A percentile compares a stretch with the other conserved stretches of the same genome.
phyloP scores from a whole-genome alignment of 805 yeast genomes.

The Gaillardinia entomophila region DNA sequence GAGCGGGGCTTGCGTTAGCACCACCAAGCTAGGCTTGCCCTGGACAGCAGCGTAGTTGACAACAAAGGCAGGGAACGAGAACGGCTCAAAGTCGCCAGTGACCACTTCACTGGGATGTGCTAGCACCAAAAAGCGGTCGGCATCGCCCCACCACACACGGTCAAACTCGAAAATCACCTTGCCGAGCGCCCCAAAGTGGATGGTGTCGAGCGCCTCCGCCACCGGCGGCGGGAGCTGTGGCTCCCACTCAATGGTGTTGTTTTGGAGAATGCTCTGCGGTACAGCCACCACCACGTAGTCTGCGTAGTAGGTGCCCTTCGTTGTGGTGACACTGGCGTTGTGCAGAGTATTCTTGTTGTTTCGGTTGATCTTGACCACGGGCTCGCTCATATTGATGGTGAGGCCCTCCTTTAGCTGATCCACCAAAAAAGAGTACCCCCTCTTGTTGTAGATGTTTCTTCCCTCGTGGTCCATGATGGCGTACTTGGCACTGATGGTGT shows the following conservation, averaged over 20 bases:
- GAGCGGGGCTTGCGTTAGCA: constrained; percentile 66
- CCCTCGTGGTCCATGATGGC: constrained; percentile 71
- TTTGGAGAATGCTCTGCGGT: constrained; percentile 66
- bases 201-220: constrained; percentile 35
- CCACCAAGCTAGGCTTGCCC: constrained; percentile 49
- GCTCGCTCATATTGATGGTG: constrained; percentile 39
- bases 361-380: constrained; percentile 36
- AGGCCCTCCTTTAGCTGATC: constrained; percentile 33
- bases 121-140: constrained; percentile 30
- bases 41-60: constrained; percentile 49
- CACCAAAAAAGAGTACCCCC: constrained; percentile 53
- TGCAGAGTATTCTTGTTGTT: constrained; percentile 7
- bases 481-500: constrained; percentile 59
- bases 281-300: constrained; percentile 67
- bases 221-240: constrained; percentile 51
- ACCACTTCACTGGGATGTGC: constrained; percentile 25
- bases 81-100: constrained; percentile 30
- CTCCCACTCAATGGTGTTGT: constrained; percentile 34
- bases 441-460: constrained; percentile 62
- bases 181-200: constrained; percentile 66
- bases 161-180: constrained; percentile 69
- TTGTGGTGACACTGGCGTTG: constrained; percentile 26
- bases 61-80: constrained; percentile 58
- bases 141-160: constrained; percentile 52
- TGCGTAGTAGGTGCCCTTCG: constrained; percentile 24